These are phyloP conservation scores for Phaseolus coccineus DNA, from an alignment of 331 rosid species.

Conservation along the genomic window DNA sequence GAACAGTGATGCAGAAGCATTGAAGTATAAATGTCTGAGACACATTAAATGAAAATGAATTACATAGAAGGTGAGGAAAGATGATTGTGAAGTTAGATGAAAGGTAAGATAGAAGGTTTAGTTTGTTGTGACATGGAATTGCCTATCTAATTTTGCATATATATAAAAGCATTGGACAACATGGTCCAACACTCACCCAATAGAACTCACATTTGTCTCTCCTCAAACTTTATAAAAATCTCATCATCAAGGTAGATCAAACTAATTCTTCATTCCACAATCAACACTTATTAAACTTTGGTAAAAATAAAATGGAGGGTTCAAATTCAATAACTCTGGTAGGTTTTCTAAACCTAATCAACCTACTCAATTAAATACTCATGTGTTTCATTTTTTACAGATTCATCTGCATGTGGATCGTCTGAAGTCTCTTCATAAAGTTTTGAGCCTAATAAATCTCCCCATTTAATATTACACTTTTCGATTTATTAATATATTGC, in stretches of 20 bases:
- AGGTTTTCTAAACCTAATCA: slow-evolving; percentile 36
- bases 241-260: slow-evolving; percentile 13
- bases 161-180: not conserved
- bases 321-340: slow-evolving; percentile 22
- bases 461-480: too few relatives aligned
- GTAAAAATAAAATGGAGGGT: not conserved
- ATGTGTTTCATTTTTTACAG: not conserved
- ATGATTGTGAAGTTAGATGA: slow-evolving; percentile 26
- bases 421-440: not conserved
- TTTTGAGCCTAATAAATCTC: too few relatives aligned
- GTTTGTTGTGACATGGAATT: slow-evolving; percentile 42
- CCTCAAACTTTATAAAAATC: not conserved
- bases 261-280: slow-evolving; percentile 6
- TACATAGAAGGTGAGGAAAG: too few relatives aligned
- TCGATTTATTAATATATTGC: not conserved
- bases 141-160: slow-evolving; percentile 37
- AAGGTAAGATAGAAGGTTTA: slow-evolving; percentile 27
- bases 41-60: not conserved
- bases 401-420: not conserved
- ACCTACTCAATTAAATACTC: slow-evolving; percentile 30
- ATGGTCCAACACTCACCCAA: slow-evolving; percentile 45
- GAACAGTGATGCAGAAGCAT: not conserved
- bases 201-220: slow-evolving; percentile 29
- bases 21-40: not conserved
- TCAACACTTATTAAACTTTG: not conserved